Evolutionary conservation across 306 rosid genomes (phyloP), one percentile per base, ranked within the genome.

Genomic region (Arachis hypogaea): DNA sequence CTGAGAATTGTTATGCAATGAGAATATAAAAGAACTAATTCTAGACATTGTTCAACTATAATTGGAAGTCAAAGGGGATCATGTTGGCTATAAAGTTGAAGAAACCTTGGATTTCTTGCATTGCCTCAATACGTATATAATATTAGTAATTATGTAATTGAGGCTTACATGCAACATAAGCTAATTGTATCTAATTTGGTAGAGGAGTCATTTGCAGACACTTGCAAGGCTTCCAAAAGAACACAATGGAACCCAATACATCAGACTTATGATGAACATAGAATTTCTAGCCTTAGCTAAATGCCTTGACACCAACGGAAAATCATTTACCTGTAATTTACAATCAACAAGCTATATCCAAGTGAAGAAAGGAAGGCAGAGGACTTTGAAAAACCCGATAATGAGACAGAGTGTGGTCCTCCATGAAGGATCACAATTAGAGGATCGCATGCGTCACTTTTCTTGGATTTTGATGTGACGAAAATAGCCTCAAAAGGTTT

Each of bases 351-450:
- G 73, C 76, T 92, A 84, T 75, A 92, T 68, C 97, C 97, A 80
- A 89, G 64, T 60, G 95, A 82, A 71, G 99, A 85, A 66, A 94
- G 94, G 81, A 89, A 94, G 59, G 92, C 97, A 45, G 54, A 64
- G 59, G 93, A 77, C 84, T 87, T 92, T 16, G 97, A 88, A 85
- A 88, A 94, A 84, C 96, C 84, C 62, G 99, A 66, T 78, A 77
- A 18, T 10, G 86, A 84, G 42, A 77, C 85, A 29, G 82, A 5
- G 75, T 94, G 99, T 3, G 99, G 97, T 28, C 99, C 97, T 8
- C 99, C 99, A 30, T 94, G 99, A 83, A 94, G 97, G 69, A 77
- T 30, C 33, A 87, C 96, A 71, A 92, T 84, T 75, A 94, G 50
- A 22, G 99, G 96, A 83, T 85, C 83, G 63, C 82, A 66, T 12